Percentiles rank a stretch among this genome's conserved stretches.
Evolutionary conservation across 768 basidiomycete genomes (phyloP).

Genomic region (Kwoniella sp.): DNA sequence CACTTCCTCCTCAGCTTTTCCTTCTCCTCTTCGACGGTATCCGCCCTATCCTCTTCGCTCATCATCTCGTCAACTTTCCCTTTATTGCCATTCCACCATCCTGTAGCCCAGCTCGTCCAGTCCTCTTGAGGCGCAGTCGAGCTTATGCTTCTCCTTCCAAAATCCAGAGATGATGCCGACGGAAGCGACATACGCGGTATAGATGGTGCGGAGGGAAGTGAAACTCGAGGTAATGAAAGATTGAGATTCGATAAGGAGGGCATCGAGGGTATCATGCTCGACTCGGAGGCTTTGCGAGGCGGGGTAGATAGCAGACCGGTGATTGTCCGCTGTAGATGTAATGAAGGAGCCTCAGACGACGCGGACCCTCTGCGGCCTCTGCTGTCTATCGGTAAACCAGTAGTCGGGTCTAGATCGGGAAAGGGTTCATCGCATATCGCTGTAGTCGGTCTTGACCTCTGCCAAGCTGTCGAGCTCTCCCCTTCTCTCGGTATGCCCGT

Average conservation of each 20-base stretch:
- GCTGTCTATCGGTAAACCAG: constrained; percentile 37
- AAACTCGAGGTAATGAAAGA: constrained; percentile 17
- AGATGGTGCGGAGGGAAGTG: constrained; percentile 11
- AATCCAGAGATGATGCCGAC: constrained; percentile 13
- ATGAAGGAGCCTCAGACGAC: constrained; percentile 31
- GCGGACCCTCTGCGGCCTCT: constrained; percentile 5
- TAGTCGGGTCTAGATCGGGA: constrained; percentile 47
- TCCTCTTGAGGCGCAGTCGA: constrained; percentile 33
- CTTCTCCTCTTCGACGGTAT: constrained; percentile 61
- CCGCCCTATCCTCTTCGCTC: constrained; percentile 63
- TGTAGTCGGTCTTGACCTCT: constrained; percentile 19
- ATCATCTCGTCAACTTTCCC: constrained; percentile 60
- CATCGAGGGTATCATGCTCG: constrained; percentile 11
- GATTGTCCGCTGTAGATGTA: constrained; percentile 49
- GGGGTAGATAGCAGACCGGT: constrained; percentile 31
- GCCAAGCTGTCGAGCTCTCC: constrained; percentile 33
- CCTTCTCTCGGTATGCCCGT: constrained; percentile 14
- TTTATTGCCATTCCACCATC: constrained; percentile 59
- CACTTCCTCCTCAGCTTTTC: constrained; percentile 65
- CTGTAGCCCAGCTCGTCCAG: constrained; percentile 40
- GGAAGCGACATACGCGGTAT: constrained; percentile 5
- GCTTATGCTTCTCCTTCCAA: constrained; percentile 27
- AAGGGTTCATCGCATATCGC: constrained; percentile 28
- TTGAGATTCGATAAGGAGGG: constrained; percentile 23
- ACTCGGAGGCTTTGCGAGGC: not conserved